These are phyloP conservation scores for Nakazawaea ishiwadae DNA, from an alignment of 805 yeast species.

Conservation along the genomic window DNA sequence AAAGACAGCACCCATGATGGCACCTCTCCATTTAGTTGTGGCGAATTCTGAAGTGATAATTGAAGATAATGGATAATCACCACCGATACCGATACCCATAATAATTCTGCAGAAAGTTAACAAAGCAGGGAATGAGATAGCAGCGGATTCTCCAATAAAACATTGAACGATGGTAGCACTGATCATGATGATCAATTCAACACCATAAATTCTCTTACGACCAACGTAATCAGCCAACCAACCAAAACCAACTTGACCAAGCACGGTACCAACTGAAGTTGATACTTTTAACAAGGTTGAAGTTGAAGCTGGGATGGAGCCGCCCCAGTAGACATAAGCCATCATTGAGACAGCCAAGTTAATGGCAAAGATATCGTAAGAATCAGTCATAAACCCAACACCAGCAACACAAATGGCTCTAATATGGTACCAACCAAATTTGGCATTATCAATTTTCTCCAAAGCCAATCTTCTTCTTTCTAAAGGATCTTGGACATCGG, in stretches of 20 bases:
- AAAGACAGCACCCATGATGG: conserved; percentile 93
- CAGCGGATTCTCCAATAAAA: conserved; percentile 65
- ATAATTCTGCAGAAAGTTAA: conserved; percentile 75
- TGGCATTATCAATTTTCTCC: conserved; percentile 76
- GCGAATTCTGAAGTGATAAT: conserved; percentile 89
- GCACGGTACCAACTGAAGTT: conserved; percentile 90
- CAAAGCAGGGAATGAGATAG: conserved; percentile 67
- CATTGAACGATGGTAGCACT: conserved; percentile 76
- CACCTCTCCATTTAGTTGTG: conserved; percentile 97
- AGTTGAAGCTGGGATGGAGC: conserved; percentile 60
- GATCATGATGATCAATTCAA: conserved; percentile 82
- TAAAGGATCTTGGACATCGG: conserved; percentile 78
- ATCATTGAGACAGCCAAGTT: conserved; percentile 79
- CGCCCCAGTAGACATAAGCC: conserved; percentile 70
- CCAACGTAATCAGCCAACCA: conserved; percentile 76
- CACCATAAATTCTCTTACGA: conserved; percentile 83
- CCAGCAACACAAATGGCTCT: conserved; percentile 85
- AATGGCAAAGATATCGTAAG: conserved; percentile 90
- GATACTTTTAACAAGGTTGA: conserved; percentile 77
- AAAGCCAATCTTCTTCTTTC: conserved; percentile 85
- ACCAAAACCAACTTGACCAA: conserved; percentile 88
- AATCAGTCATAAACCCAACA: conserved; percentile 90
- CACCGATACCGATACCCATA: conserved; percentile 97
- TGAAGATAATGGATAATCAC: conserved; percentile 94
- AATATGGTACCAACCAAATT: conserved; percentile 78